These are phyloP conservation scores for Chaetomidium leptoderma DNA, from an alignment of 495 filamentous ascomycete species.

Conservation along the genomic window DNA sequence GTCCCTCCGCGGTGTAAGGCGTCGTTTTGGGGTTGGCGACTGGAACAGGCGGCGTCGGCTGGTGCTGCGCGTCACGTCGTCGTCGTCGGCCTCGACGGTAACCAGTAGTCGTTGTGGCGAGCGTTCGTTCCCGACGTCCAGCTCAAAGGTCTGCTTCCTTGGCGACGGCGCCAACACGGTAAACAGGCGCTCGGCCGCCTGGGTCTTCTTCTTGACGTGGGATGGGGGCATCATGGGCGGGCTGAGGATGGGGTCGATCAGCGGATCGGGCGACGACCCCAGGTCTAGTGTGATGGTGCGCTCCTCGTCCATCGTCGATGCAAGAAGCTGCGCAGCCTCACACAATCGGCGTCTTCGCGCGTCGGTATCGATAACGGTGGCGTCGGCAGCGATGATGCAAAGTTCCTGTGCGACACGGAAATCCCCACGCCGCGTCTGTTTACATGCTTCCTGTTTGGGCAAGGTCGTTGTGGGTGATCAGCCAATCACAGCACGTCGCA, in stretches of 20 bases:
- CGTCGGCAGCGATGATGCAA: conserved; percentile 4
- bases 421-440: conserved; percentile 17
- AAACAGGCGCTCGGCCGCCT: conserved; percentile 26
- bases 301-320: conserved; percentile 19
- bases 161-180: conserved; percentile 39
- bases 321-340: neutral
- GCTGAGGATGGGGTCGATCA: conserved; percentile 35
- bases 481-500: conserved; percentile 16
- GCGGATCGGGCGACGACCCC: conserved; percentile 47
- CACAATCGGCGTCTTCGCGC: conserved; percentile 5
- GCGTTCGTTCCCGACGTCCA: conserved; percentile 47
- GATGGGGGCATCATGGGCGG: conserved; percentile 24
- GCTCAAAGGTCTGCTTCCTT: conserved; percentile 50
- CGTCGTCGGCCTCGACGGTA: conserved; percentile 49
- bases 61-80: conserved; percentile 26
- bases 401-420: conserved; percentile 10
- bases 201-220: conserved; percentile 29
- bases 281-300: conserved; percentile 35
- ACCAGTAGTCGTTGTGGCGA: conserved; percentile 51
- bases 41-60: conserved; percentile 43
- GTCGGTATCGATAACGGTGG: conserved; percentile 16
- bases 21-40: conserved; percentile 33
- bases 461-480: neutral
- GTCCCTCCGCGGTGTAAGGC: conserved; percentile 12
- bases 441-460: conserved; percentile 18